Conservation (phyloP, 768 basidiomycete genomes). For the Collybia nuda region DNA sequence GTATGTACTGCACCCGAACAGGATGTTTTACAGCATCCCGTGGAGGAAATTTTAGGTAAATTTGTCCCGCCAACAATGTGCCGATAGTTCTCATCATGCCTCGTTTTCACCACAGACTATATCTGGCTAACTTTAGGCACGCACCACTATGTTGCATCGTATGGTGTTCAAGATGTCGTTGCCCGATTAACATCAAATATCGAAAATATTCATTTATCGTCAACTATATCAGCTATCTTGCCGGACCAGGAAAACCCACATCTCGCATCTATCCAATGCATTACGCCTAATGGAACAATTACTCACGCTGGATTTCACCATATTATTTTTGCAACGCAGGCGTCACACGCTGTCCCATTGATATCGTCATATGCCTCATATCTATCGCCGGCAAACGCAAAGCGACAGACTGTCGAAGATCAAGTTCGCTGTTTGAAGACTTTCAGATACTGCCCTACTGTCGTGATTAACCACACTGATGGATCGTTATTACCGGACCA, state of each 20-base stretch:
- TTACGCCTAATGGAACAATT: conserved; percentile 21
- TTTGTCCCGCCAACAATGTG: not conserved
- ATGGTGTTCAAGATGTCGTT: conserved; percentile 63
- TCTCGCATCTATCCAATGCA: conserved; percentile 37
- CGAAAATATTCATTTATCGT: conserved; percentile 53
- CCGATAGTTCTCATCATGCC: not conserved
- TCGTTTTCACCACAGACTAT: conserved; percentile 48
- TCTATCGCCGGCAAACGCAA: conserved; percentile 23
- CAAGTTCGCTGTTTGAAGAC: conserved; percentile 48
- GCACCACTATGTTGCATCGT: conserved; percentile 62
- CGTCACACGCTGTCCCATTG: conserved; percentile 57
- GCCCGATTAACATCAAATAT: conserved; percentile 43
- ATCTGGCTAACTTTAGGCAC: conserved; percentile 67
- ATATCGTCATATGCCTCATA: conserved; percentile 45
- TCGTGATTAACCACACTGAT: conserved; percentile 76
- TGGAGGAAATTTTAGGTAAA: conserved; percentile 65
- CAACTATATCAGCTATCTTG: conserved; percentile 46
- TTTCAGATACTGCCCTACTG: conserved; percentile 54
- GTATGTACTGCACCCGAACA: conserved; percentile 65
- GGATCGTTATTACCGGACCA: conserved; percentile 51
- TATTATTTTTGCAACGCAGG: conserved; percentile 75
- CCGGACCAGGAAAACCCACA: conserved; percentile 32
- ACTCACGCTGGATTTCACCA: conserved; percentile 56
- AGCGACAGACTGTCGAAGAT: conserved; percentile 29
- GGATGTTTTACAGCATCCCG: conserved; percentile 57